These are phyloP conservation scores for Plantago rigida DNA, from an alignment of 305 asterid genomes.

Conservation along the genomic window DNA sequence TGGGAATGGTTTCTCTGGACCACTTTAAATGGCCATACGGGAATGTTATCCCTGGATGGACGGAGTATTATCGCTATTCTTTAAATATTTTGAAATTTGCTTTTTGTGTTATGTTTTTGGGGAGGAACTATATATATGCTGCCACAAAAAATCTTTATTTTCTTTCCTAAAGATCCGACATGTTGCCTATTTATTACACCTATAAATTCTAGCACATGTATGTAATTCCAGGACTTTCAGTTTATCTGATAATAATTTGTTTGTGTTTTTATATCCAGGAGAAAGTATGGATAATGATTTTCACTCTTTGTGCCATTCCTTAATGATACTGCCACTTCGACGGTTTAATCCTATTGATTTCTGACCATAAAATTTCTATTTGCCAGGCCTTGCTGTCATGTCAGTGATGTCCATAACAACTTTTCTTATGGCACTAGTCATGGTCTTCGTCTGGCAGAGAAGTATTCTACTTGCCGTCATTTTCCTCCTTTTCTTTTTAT, in stretches of 20 bases:
- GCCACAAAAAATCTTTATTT: too few species aligned
- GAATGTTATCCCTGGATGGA: not conserved
- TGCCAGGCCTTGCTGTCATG: conserved; percentile 92
- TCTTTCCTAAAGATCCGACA: not conserved
- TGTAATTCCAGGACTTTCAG: not conserved
- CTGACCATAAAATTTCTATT: not conserved
- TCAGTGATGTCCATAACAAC: conserved; percentile 92
- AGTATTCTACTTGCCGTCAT: conserved; percentile 39
- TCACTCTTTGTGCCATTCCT: not conserved
- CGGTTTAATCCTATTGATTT: too few species aligned
- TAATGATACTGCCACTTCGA: not conserved
- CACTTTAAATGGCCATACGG: not conserved
- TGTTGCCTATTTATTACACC: not conserved
- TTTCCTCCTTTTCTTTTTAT: conserved; percentile 66
- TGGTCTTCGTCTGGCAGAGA: conserved; percentile 81
- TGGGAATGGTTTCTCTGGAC: not conserved
- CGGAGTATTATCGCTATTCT: not conserved
- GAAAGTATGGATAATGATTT: not conserved
- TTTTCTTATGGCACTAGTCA: conserved; percentile 79
- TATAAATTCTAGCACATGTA: not conserved
- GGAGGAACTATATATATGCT: too few species aligned
- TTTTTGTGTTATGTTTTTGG: too few species aligned
- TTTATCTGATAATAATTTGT: not conserved
- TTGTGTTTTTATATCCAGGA: not conserved
- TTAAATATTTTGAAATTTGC: too few species aligned